Base-by-base conservation (phyloP, 805 yeast genomes). In the Candida ortonii region DNA sequence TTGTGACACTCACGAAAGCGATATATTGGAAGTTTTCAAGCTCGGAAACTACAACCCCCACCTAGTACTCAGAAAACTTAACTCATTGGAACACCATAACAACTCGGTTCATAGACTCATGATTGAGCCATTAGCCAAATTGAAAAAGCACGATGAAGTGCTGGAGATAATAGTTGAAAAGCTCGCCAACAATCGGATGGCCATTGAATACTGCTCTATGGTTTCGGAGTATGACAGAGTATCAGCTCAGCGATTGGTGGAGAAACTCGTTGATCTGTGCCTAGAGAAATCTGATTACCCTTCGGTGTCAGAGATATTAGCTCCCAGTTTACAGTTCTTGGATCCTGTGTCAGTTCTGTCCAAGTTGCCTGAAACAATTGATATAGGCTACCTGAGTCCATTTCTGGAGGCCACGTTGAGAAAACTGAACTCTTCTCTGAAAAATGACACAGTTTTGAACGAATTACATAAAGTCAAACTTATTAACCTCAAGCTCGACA, bases 91-190 rank as follows among this genome's bases (percentile, higher is more conserved):
- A 10, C 52, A 47, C 4, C 37, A 44, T 4, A 45, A 33, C 11
- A 13, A 29, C 3, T 23, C 41, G 3, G 45, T 57, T 6, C 37
- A 71, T 7, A 61, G 72, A 16, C 65, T 80, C 24, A 69, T 74
- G 25, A 76, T 84, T 0, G 67, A 73, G 28, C 72, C 88, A 2
- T 66, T 82, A 34, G 70, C 70, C 28, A 70, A 75, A 39, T 50
- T 83, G 26, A 78, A 75, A 1, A 76, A 76, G 33, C 85, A 84
- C 50, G 67, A 69, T 8, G 70, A 76, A 31, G 80, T 86, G 0
- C 60, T 90, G 12, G 73, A 75, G 35, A 71, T 86, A 2, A 65
- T 78, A 16, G 76, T 75, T 29, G 67, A 72, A 30, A 76, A 77
- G 14, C 56, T 84, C 28, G 59, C 71, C 3, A 82, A 82, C 50